Base-by-base conservation (phyloP, 805 yeast species). In the Tetrapisispora pingtungensis region DNA sequence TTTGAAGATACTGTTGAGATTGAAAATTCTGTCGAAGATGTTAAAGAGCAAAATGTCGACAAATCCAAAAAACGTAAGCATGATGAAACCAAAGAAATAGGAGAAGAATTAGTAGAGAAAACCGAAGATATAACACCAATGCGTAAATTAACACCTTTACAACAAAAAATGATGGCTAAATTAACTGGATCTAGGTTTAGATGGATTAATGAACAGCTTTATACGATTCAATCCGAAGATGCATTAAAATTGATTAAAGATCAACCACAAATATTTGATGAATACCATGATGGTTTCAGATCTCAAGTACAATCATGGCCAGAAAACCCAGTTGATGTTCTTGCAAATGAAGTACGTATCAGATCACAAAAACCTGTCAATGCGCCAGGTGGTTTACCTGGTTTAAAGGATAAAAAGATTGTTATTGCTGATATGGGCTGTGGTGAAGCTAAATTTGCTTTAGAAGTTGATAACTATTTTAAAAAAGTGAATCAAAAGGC, bases 341-440 rank as follows among this genome's bases (percentile, higher is more conserved):
- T 88, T 65, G 89, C 86, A 1, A 69, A 76, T 10, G 85, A 83
- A 55, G 72, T 93, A 45, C 76, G 76, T 48, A 58, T 64, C 26
- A 70, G 87, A 55, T 69, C 79, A 1, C 61, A 70, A 12, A 81
- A 74, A 56, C 80, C 81, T n/a, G 78, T 88, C 4, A 86, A 83
- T 62, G 95, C 97, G 0, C 97, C 97, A 4, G 97, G 97, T 51
- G 97, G 97, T 2, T 72, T 89, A 44, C 96, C 96, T 1, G 94
- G 93, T 17, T 59, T 78, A 33, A 63, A 60, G 7, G 55, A 55
- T 15, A 75, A 71, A 38, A 73, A 74, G 47, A 79, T 90, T 32
- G 87, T 84, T 3, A 75, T 93, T 47, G 97, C 97, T 0, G 98
- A 93, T 67, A 90, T 93, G 97, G 99, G 98, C 10, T 93, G 98